These are phyloP conservation scores for Diutina rugosa DNA, from an alignment of 1,139 yeast genomes.

Conservation along the genomic window DNA sequence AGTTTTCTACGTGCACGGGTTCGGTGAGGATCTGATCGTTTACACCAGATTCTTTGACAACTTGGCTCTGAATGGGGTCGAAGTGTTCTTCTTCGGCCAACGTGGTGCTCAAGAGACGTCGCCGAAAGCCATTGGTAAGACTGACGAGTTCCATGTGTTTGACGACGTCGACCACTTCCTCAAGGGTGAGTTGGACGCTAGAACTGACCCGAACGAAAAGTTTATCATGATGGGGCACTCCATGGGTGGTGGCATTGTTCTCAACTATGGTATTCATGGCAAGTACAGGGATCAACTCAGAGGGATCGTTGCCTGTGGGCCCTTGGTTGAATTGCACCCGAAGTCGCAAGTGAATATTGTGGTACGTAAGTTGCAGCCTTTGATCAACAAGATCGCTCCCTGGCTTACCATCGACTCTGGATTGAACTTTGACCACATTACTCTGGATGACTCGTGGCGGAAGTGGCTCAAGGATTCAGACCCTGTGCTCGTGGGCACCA, in stretches of 20 bases:
- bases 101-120: constrained; percentile 81
- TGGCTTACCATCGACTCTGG: constrained; percentile 42
- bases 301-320: constrained; percentile 53
- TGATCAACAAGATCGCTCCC: constrained; percentile 40
- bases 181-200: constrained; percentile 16
- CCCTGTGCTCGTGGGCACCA: constrained; percentile 28
- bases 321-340: constrained; percentile 50
- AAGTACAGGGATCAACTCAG: constrained; percentile 36
- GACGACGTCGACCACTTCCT: constrained; percentile 61
- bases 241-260: constrained; percentile 87
- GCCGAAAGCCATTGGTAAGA: constrained; percentile 46
- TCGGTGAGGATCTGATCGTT: constrained; percentile 48
- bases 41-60: constrained; percentile 50
- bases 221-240: constrained; percentile 70
- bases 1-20: constrained; percentile 66
- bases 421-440: constrained; percentile 39
- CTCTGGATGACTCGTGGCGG: constrained; percentile 38
- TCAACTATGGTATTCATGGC: constrained; percentile 68
- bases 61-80: constrained; percentile 51
- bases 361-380: constrained; percentile 31
- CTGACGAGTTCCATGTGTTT: constrained; percentile 52
- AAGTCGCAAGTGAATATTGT: constrained; percentile 42
- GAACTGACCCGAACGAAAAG: constrained; percentile 19
- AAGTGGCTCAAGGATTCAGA: constrained; percentile 28
- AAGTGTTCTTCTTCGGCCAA: constrained; percentile 69